phyloP scores from a whole-genome alignment of 352 stramenopile species.

The Globisporangium parvum region DNA sequence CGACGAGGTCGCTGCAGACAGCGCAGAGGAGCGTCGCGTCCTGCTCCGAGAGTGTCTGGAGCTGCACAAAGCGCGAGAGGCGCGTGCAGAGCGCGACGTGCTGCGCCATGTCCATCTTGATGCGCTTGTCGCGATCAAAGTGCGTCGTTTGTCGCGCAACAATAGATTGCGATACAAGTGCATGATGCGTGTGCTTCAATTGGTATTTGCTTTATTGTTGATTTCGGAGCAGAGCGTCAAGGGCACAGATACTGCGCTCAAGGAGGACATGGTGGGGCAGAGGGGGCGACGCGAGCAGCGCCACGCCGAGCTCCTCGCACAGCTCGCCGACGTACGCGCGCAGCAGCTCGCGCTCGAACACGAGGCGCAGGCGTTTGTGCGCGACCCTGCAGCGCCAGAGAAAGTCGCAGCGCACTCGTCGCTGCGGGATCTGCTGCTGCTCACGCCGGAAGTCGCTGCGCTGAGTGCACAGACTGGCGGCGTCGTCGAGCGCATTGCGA shows the following conservation, averaged over 20 bases:
- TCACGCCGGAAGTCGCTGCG: constrained; percentile 63
- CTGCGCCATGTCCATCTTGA: constrained; percentile 20
- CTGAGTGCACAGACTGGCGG: constrained; percentile 71
- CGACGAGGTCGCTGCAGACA: constrained; percentile 23
- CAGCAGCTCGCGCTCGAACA: constrained; percentile 33
- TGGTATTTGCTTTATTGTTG: no score
- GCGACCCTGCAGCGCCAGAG: constrained; percentile 30
- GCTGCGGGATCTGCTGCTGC: constrained; percentile 43
- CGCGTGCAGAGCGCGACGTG: constrained; percentile 61
- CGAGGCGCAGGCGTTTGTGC: constrained; percentile 34
- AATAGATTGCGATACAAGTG: no score
- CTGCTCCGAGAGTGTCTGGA: constrained; percentile 14
- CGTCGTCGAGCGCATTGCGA: constrained; percentile 78
- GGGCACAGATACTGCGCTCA: background rate
- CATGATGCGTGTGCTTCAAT: no score
- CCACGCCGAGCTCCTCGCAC: constrained; percentile 56
- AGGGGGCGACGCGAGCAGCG: constrained; percentile 27
- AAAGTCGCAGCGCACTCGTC: constrained; percentile 45
- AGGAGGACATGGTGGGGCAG: constrained; percentile 4
- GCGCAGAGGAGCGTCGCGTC: constrained; percentile 15
- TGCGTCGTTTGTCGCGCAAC: no score
- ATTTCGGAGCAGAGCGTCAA: no score
- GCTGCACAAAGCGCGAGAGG: constrained; percentile 54
- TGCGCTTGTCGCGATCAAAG: constrained; percentile 7
- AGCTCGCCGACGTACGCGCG: constrained; percentile 36